Percentiles rank a stretch among this genome's conserved stretches.
Evolutionary conservation across 495 filamentous ascomycete species (phyloP).

Genomic region (Penicillium ochrochloron): DNA sequence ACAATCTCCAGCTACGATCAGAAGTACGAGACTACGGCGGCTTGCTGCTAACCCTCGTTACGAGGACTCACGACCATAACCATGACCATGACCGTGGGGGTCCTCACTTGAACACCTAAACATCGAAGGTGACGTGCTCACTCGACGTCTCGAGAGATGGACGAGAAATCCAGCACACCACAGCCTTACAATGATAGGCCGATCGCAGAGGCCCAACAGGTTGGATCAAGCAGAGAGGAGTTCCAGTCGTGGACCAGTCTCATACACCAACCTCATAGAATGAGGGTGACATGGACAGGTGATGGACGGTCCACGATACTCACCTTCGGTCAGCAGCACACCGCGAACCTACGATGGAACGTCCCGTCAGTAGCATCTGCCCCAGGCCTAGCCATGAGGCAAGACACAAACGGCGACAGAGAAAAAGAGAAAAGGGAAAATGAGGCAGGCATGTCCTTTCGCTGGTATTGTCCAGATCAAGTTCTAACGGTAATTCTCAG

Average conservation of each 20-base stretch:
- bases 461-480: slow-evolving; percentile 61
- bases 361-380: slow-evolving; percentile 24
- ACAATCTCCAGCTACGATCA: not conserved
- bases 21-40: slow-evolving; percentile 1
- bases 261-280: not conserved
- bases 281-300: not conserved
- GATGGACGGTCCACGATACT: not conserved
- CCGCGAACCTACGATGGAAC: slow-evolving; percentile 21
- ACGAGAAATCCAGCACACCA: not conserved
- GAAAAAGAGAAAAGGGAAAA: slow-evolving; percentile 18
- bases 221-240: not conserved
- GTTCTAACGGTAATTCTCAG: slow-evolving; percentile 59
- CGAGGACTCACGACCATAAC: not conserved
- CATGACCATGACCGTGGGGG: not conserved
- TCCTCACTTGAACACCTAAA: not conserved
- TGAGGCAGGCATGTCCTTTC: slow-evolving; percentile 54
- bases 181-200: not conserved
- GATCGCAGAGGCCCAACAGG: not conserved
- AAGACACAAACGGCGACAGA: slow-evolving; percentile 18
- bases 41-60: not conserved
- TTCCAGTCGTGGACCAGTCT: not conserved
- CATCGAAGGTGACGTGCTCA: not conserved
- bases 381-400: slow-evolving; percentile 12
- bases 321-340: slow-evolving; percentile 21
- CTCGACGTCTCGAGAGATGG: not conserved